Evolutionary conservation across 106 monocot genomes (phyloP).

Genomic region (Dendrobium chrysotoxum): DNA sequence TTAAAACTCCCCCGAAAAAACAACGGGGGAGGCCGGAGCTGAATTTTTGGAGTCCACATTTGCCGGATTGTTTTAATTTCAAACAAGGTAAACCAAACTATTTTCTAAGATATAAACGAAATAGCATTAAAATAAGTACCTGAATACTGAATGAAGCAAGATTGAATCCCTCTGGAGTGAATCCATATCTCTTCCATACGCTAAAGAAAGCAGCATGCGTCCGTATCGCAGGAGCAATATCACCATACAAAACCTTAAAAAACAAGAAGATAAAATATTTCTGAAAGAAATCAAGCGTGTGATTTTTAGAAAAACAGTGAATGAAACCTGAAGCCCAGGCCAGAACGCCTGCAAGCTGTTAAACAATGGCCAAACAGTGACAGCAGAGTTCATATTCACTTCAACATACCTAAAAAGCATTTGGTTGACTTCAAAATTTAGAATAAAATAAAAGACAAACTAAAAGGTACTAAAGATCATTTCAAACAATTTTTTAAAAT

Average conservation of each 20-base stretch:
- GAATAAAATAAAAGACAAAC: not conserved
- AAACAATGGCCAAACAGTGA: conserved; percentile 93
- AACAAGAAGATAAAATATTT: conserved; percentile 22
- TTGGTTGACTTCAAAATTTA: not conserved
- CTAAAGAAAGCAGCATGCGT: conserved; percentile 99
- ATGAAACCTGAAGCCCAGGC: conserved; percentile 96
- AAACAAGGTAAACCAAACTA: not conserved
- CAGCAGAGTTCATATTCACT: conserved; percentile 97
- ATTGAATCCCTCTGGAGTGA: conserved; percentile 96
- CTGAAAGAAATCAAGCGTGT: not conserved
- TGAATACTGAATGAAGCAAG: conserved; percentile 75
- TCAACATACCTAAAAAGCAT: conserved; percentile 76
- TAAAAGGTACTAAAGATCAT: not conserved
- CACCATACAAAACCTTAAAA: conserved; percentile 95
- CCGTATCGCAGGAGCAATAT: conserved; percentile 84
- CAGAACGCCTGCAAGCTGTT: conserved; percentile 98
- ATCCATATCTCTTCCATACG: conserved; percentile 97
- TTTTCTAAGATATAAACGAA: not conserved
- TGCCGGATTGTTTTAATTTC: no score
- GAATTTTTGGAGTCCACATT: no score
- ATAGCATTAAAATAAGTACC: conserved; percentile 26
- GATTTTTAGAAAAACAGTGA: not conserved
- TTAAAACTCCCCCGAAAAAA: no score
- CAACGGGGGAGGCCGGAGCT: no score
- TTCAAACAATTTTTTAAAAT: conserved; percentile 1